A percentile compares a stretch with the other conserved stretches of the same genome.
These are phyloP conservation scores for Ricinus communis DNA, from an alignment of 345 rosid species.

Conservation along the genomic window DNA sequence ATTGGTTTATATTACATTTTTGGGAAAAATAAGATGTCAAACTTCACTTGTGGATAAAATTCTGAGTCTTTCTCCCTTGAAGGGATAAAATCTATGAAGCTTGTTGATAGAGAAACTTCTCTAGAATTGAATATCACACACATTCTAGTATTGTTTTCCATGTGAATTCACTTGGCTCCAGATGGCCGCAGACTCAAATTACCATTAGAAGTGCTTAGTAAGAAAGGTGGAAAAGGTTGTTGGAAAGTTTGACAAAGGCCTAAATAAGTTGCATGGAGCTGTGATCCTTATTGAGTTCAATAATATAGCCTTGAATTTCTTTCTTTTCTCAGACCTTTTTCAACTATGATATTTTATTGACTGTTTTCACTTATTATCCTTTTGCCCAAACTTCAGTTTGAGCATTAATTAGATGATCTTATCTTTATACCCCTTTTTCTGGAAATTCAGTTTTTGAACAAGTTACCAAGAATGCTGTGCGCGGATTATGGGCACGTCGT, in stretches of 20 bases:
- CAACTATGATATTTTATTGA: not conserved
- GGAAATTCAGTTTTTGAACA: constrained; percentile 75
- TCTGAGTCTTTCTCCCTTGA: not conserved
- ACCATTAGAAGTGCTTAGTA: not conserved
- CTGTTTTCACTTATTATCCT: constrained; percentile 9
- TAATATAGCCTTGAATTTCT: not conserved
- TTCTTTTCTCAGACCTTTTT: not conserved
- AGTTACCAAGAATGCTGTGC: constrained; percentile 91
- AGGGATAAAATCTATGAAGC: not conserved
- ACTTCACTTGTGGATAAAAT: not conserved
- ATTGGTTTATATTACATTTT: not conserved
- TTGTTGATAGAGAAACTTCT: not conserved
- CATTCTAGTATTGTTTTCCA: not conserved
- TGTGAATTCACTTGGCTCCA: not conserved
- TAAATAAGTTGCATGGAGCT: not conserved
- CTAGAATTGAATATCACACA: no score
- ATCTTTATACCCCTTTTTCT: constrained; percentile 13
- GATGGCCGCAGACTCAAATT: not conserved
- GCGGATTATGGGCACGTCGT: constrained; percentile 94
- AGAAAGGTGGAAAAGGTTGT: not conserved
- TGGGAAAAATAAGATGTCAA: not conserved
- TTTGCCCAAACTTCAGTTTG: constrained; percentile 4
- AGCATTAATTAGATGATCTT: not conserved
- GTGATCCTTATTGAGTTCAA: not conserved
- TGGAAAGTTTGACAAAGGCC: not conserved